Evolutionary conservation across 257 asterid genomes (phyloP), one percentile per base, ranked within the genome.

Genomic region (Buddleja alternifolia): DNA sequence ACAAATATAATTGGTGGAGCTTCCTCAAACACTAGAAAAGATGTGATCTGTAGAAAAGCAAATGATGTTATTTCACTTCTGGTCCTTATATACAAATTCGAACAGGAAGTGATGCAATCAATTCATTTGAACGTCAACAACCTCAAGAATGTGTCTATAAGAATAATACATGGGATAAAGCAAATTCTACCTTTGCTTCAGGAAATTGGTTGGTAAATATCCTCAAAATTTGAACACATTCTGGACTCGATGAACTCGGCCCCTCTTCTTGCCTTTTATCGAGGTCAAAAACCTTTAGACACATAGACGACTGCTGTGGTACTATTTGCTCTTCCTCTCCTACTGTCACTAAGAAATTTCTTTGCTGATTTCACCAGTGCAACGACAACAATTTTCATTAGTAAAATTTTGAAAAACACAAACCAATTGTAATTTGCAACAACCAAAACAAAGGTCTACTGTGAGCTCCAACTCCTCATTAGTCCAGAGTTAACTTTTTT

Each of bases 251-350:
- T 24, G 88, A 57, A 81, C 91, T 84, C 15, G 99, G 75, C 24
- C 90, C 97, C 82, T 90, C 97, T 19, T 88, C 86, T 69, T 85
- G 90, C 81, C 79, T 84, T 81, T 87, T 93, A 63, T 87, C 97
- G 0, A 93, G 86, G 80, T 93, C 97, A 74, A 87, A 93, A 72
- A 93, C 87, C 85, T 93, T 93, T 37, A 93, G 80, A 66, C 95
- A 93, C 34, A 78, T 69, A 40, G 87, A 80, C 6, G 93, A 83
- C 73, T 80, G 83, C 75, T 88, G 96, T 1, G 90, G 84, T 24
- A 87, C 72, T 65, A 90, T 76, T 78, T 87, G 90, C 73, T 93
- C 96, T 69, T 93, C 99, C 78, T 88, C 96, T 47, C 99, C 99
- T 52, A 93, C 95, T 0, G 99, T 87, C 64, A 93, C 83, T 67